phyloP scores from a whole-genome alignment of 1,139 yeast species.

The Blastobotrys buckinghamii region DNA sequence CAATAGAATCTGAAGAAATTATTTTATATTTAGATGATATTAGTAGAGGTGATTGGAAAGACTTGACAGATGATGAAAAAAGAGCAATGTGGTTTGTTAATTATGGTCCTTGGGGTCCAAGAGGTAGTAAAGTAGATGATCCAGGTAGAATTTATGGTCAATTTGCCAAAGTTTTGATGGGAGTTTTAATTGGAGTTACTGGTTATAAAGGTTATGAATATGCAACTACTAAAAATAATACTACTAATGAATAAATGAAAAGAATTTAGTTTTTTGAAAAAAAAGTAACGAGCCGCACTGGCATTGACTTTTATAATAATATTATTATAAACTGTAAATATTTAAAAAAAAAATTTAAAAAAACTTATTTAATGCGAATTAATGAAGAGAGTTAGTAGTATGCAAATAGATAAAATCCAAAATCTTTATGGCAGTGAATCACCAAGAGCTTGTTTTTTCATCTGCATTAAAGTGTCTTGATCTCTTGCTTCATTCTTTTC shows the following conservation, averaged over 20 bases:
- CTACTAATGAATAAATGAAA: neutral
- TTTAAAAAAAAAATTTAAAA: neutral
- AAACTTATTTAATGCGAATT: neutral
- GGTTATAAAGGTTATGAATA: conserved; percentile 24
- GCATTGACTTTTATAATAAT: neutral
- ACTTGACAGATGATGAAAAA: conserved; percentile 33
- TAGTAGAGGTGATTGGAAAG: conserved; percentile 40
- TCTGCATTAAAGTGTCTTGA: conserved; percentile 25
- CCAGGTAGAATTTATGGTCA: conserved; percentile 27
- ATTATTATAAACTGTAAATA: neutral
- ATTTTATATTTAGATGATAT: conserved; percentile 39
- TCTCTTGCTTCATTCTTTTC: conserved; percentile 47
- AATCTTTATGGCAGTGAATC: neutral
- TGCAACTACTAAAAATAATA: neutral
- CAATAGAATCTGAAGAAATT: conserved; percentile 39
- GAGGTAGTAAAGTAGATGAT: conserved; percentile 23
- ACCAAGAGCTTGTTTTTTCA: conserved; percentile 23
- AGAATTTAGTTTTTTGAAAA: neutral
- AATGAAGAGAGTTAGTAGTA: neutral
- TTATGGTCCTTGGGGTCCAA: conserved; percentile 39
- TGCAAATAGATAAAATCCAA: neutral
- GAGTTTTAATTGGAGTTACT: conserved; percentile 23
- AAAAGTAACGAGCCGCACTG: neutral
- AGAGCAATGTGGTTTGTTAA: conserved; percentile 32
- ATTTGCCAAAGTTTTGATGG: conserved; percentile 24